A percentile compares a stretch with the other conserved stretches of the same genome.
Evolutionary conservation across 352 stramenopile genomes (phyloP).

Genomic region (Pythium volutum): DNA sequence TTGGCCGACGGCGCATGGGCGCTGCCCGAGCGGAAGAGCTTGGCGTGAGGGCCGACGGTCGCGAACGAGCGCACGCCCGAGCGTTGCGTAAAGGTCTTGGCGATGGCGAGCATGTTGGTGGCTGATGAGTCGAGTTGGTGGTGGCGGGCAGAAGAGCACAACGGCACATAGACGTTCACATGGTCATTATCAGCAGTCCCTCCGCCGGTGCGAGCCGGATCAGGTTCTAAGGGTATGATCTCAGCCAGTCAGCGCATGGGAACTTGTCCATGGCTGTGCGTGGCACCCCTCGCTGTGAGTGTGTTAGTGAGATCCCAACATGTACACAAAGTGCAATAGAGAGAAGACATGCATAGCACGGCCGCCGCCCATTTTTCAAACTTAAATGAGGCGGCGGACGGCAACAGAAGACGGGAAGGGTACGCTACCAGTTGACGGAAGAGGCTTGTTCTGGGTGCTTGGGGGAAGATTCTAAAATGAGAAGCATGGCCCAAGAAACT

Average conservation of each 20-base stretch:
- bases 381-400: not conserved
- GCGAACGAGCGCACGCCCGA: slow-evolving; percentile 32
- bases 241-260: slow-evolving; percentile 48
- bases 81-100: slow-evolving; percentile 34
- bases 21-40: slow-evolving; percentile 40
- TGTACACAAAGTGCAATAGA: slow-evolving; percentile 1
- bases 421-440: slow-evolving; percentile 23
- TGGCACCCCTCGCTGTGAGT: slow-evolving; percentile 56
- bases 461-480: slow-evolving; percentile 19
- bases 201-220: slow-evolving; percentile 64
- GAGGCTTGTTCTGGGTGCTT: not conserved
- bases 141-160: slow-evolving; percentile 7
- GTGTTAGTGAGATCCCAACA: slow-evolving; percentile 33
- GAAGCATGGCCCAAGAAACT: not conserved
- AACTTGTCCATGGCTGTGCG: slow-evolving; percentile 43
- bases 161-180: slow-evolving; percentile 20
- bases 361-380: not conserved
- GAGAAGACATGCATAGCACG: slow-evolving; percentile 4
- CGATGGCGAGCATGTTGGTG: slow-evolving; percentile 31
- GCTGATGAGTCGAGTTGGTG: slow-evolving; percentile 9
- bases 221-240: slow-evolving; percentile 70
- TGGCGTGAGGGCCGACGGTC: slow-evolving; percentile 45
- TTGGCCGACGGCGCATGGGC: slow-evolving; percentile 41
- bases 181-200: slow-evolving; percentile 55
- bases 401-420: not conserved